Evolutionary conservation across 805 yeast species (phyloP).

Genomic region (Candida tammaniensis): DNA sequence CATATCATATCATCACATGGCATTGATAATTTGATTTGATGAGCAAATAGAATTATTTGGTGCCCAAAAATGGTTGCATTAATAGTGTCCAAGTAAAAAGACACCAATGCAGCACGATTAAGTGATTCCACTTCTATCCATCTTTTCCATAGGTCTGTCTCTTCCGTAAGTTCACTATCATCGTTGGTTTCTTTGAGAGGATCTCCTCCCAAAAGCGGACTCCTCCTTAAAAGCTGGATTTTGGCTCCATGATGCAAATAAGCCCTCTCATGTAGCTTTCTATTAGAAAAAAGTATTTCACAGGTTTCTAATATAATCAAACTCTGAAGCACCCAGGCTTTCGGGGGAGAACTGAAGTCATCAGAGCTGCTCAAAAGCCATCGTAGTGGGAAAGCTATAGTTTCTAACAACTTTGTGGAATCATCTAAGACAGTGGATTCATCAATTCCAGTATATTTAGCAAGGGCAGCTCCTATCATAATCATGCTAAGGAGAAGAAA

Average conservation of each 20-base stretch:
- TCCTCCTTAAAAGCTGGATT: slow-evolving; percentile 18
- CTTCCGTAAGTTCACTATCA: slow-evolving; percentile 7
- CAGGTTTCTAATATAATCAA: slow-evolving; percentile 66
- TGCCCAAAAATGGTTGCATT: slow-evolving; percentile 31
- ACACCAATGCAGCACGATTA: slow-evolving; percentile 29
- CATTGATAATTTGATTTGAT: slow-evolving; percentile 21
- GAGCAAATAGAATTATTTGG: slow-evolving; percentile 17
- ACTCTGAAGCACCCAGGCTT: slow-evolving; percentile 68
- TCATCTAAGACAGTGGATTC: slow-evolving; percentile 9
- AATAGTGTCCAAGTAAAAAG: slow-evolving; percentile 28
- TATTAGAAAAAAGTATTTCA: slow-evolving; percentile 62
- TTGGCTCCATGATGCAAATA: slow-evolving; percentile 79
- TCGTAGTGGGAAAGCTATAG: slow-evolving; percentile 55
- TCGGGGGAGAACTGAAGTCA: slow-evolving; percentile 68
- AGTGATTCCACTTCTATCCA: slow-evolving; percentile 33
- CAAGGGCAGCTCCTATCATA: slow-evolving; percentile 47
- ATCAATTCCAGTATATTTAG: slow-evolving; percentile 17
- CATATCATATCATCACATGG: slow-evolving; percentile 22
- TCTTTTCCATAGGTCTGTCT: too few relatives aligned
- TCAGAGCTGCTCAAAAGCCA: slow-evolving; percentile 63
- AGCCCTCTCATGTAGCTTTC: slow-evolving; percentile 70
- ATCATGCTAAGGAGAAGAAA: slow-evolving; percentile 53
- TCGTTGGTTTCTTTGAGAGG: slow-evolving; percentile 17
- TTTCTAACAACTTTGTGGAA: slow-evolving; percentile 34
- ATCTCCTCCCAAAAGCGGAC: slow-evolving; percentile 34